A percentile compares a stretch with the other conserved stretches of the same genome.
Evolutionary conservation across 2,329 filamentous ascomycete species (phyloP).

Genomic region (Xylaria polymorpha): DNA sequence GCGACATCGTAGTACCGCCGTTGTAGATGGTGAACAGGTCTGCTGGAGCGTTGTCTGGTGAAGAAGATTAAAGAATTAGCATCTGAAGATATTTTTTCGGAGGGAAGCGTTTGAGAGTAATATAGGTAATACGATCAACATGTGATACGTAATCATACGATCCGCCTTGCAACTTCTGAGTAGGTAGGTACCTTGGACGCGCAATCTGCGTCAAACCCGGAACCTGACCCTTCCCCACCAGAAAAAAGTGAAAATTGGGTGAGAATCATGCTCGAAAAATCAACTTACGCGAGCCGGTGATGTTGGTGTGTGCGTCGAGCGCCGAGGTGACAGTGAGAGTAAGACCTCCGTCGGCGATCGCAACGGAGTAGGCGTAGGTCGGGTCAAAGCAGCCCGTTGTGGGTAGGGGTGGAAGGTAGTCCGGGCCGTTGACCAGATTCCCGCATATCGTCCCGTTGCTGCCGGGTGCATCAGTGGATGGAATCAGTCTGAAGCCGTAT

Average conservation of each 20-base stretch:
- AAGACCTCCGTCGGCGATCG: conserved; percentile 29
- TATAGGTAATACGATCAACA: neutral
- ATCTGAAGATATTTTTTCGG: neutral
- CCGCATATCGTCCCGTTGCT: conserved; percentile 31
- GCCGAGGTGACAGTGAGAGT: conserved; percentile 32
- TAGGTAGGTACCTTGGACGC: neutral
- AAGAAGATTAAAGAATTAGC: conserved; percentile 10
- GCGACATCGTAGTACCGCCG: conserved; percentile 19
- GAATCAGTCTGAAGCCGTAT: conserved; percentile 32
- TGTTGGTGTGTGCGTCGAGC: conserved; percentile 28
- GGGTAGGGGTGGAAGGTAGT: conserved; percentile 29
- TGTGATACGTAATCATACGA: neutral
- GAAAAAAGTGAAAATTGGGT: neutral
- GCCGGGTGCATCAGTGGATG: conserved; percentile 30
- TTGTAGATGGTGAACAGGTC: conserved; percentile 24
- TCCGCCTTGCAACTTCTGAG: neutral
- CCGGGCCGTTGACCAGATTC: conserved; percentile 29
- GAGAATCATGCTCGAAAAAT: neutral
- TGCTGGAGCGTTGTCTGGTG: conserved; percentile 25
- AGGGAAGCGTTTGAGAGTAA: neutral
- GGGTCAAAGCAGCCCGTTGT: conserved; percentile 28
- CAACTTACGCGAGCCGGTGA: conserved; percentile 34
- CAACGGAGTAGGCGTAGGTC: conserved; percentile 22
- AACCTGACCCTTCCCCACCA: neutral
- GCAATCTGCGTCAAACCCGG: neutral